Evolutionary conservation across 345 rosid genomes (phyloP).

Genomic region (Acer campestre): DNA sequence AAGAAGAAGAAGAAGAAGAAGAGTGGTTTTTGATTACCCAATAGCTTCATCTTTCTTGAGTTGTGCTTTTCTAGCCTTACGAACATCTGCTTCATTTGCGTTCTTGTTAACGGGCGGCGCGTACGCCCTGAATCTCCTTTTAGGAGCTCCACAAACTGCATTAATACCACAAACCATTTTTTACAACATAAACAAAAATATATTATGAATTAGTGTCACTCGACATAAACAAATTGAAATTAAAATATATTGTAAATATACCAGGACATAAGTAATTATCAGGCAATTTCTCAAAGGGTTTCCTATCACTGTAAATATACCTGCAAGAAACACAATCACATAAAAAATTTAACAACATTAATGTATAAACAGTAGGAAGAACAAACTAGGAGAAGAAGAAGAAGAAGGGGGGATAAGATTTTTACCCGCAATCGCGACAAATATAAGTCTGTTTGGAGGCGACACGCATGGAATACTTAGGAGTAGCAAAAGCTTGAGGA

Average conservation of each 20-base stretch:
- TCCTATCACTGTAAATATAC: slow-evolving; percentile 84
- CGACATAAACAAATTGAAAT: neutral
- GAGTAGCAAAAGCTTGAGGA: slow-evolving; percentile 41
- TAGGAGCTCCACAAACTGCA: slow-evolving; percentile 97
- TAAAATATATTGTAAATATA: slow-evolving; percentile 11
- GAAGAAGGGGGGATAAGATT: neutral
- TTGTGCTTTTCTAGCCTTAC: slow-evolving; percentile 80
- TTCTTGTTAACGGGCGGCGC: slow-evolving; percentile 61
- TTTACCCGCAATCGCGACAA: slow-evolving; percentile 94
- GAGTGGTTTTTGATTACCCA: slow-evolving; percentile 45
- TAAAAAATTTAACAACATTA: neutral
- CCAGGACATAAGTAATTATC: slow-evolving; percentile 92
- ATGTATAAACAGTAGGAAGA: neutral
- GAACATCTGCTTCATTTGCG: slow-evolving; percentile 55
- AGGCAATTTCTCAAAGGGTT: slow-evolving; percentile 79
- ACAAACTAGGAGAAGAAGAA: neutral
- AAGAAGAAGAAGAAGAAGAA: neutral
- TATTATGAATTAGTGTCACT: neutral
- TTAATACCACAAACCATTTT: neutral
- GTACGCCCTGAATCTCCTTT: slow-evolving; percentile 78
- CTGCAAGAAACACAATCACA: slow-evolving; percentile 38
- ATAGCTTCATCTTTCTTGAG: slow-evolving; percentile 70
- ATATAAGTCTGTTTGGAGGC: slow-evolving; percentile 86
- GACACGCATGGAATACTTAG: slow-evolving; percentile 75
- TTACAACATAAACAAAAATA: neutral